Evolutionary conservation across 2,329 filamentous ascomycete genomes (phyloP), one percentile per base, ranked within the genome.

Genomic region (Lasiodiplodia hormozganensis): DNA sequence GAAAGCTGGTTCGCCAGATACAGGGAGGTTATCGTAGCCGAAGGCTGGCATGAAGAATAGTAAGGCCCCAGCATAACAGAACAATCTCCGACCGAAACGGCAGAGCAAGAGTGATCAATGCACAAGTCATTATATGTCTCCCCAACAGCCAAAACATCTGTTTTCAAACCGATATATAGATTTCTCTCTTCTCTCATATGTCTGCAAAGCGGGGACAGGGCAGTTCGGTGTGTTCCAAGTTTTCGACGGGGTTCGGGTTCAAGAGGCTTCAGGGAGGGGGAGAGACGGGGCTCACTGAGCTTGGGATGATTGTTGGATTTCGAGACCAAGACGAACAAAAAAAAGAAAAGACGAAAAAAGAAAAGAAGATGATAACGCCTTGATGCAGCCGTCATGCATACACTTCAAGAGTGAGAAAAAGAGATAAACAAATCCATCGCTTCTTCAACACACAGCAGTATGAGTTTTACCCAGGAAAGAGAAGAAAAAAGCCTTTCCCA

Each of bases 321-420:
- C 43, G n/a, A 18, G 10, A 47, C 8, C 40, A n/a, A 47, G 43
- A 47, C 25, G 16, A 16, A 38, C 2, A 7, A 12, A 47, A 36
- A 51, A 31, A 6, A 36, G 6, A 21, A 23, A 23, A 28, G 56
- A 60, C 18, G 28, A 51, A 51, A 21, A 62, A 11, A 12, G 2
- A 12, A 36, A 60, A 21, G 14, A 51, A 62, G n/a, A 38, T 6
- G 25, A 23, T 31, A 64, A 52, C 60, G 60, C 60, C 60, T 34
- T 64, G 60, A 64, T 64, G 60, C 60, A 64, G 60, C 60, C 60
- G 60, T 64, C 47, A 64, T 64, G 60, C 60, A 52, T 38, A 38
- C 54, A 57, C 31, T 34, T 36, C 18, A n/a, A 3, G 34, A 11
- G 21, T 14, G 38, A 16, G 34, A 14, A 23, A 25, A 62, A 21